Percentiles rank a stretch among this genome's conserved stretches.
These are phyloP conservation scores for Sporothrix luriei DNA, from an alignment of 2,329 filamentous ascomycete genomes.

Conservation along the genomic window DNA sequence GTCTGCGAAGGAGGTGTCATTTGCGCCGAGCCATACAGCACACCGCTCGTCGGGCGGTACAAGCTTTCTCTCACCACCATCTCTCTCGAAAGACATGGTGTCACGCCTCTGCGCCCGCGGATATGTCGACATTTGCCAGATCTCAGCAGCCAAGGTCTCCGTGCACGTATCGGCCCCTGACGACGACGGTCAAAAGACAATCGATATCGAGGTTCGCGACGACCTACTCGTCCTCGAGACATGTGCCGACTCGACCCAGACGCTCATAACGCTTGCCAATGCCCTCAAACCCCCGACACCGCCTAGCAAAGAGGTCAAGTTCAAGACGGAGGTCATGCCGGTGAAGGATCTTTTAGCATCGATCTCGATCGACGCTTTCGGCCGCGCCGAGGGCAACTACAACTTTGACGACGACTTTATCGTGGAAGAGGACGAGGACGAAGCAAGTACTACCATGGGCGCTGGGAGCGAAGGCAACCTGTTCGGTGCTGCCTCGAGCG, in stretches of 20 bases:
- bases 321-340: slow-evolving; percentile 82
- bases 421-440: slow-evolving; percentile 53
- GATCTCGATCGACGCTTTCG: slow-evolving; percentile 83
- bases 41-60: slow-evolving; percentile 34
- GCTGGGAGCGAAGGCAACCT: slow-evolving; percentile 34
- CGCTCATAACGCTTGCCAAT: slow-evolving; percentile 75
- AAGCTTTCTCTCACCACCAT: slow-evolving; percentile 35
- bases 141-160: slow-evolving; percentile 74
- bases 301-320: slow-evolving; percentile 80
- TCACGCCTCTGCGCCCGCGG: slow-evolving; percentile 64
- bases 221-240: slow-evolving; percentile 89
- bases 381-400: slow-evolving; percentile 61
- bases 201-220: slow-evolving; percentile 81
- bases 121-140: slow-evolving; percentile 83
- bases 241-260: slow-evolving; percentile 96
- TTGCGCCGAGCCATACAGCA: slow-evolving; percentile 37
- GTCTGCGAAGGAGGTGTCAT: slow-evolving; percentile 46
- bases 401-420: slow-evolving; percentile 66
- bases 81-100: slow-evolving; percentile 55
- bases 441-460: slow-evolving; percentile 46
- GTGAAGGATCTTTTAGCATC: slow-evolving; percentile 87
- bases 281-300: slow-evolving; percentile 81
- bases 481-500: slow-evolving; percentile 33
- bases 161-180: slow-evolving; percentile 62
- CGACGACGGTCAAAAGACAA: slow-evolving; percentile 59